Base-by-base conservation (phyloP, 2,329 filamentous ascomycete species). In the Ascocoryne sarcoides region DNA sequence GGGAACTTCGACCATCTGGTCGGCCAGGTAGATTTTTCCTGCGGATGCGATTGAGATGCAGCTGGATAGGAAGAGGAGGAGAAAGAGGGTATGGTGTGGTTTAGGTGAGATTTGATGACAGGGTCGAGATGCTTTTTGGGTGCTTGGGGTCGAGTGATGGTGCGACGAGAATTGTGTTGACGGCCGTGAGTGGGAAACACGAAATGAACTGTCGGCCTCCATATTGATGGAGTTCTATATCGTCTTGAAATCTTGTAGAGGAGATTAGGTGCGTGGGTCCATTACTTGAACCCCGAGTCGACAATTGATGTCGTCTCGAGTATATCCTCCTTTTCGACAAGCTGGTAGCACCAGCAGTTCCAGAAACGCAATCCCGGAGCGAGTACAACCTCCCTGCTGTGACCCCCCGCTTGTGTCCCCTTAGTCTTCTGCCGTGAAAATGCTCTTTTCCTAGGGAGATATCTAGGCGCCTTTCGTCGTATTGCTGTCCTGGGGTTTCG, bases 251-350 rank as follows among this genome's bases (percentile, higher is more conserved):
- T 45, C 37, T 35, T 26, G 31, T 7, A 26, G 7, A 37, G 28
- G 36, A 40, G 26, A 36, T 42, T 49, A 52, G 43, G 49, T 38
- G 50, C 52, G 49, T 56, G 48, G 48, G 47, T 56, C 55, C 53
- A 56, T 58, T 37, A 47, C 51, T 53, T 32, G 20, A 23, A 18
- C 30, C 29, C 26, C 31, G 39, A 42, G 39, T 53, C 44, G 50
- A 50, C 47, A 50, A 36, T 21, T 19, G 43, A 29, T 46, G 47
- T 49, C 39, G 50, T 50, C 46, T 40, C 37, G 36, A 39, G 30
- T 26, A 28, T 32, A 33, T 19, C 10, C 32, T 21, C 15, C 32
- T 8, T 31, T 36, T 35, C 36, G 33, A 28, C 29, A 33, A 39
- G 14, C 32, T n/a, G n/a, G 15, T 18, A 10, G 38, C n/a, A n/a